Conservation (phyloP, 257 asterid species). For the Coffea canephora region DNA sequence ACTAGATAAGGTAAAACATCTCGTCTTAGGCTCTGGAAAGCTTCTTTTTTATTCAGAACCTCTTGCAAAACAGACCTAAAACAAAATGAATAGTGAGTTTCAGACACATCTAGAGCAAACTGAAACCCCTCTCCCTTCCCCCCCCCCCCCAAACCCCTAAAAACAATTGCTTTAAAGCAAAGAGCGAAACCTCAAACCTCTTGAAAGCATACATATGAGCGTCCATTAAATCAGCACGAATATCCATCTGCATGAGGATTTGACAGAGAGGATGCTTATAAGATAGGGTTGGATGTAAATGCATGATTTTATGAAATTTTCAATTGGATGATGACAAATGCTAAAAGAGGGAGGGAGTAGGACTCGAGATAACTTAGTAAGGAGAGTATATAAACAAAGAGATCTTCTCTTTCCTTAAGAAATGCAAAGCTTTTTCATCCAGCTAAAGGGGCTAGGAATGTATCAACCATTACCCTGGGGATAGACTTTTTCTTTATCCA, state of each 20-base stretch:
- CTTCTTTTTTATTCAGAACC: conserved; percentile 72
- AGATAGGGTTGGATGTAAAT: conserved; percentile 1
- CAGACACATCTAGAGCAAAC: conserved; percentile 15
- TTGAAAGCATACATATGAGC: conserved; percentile 98
- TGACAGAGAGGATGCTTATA: background rate
- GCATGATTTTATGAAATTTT: background rate
- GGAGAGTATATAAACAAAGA: background rate
- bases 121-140: background rate
- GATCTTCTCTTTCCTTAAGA: too few relatives aligned
- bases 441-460: too few relatives aligned
- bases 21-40: conserved; percentile 74
- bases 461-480: background rate
- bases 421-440: too few relatives aligned
- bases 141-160: too few relatives aligned
- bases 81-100: conserved; percentile 15
- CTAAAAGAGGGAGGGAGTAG: too few relatives aligned
- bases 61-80: conserved; percentile 79
- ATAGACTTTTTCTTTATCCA: background rate
- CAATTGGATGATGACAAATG: too few relatives aligned
- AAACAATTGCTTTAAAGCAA: conserved; percentile 17
- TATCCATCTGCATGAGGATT: conserved; percentile 71
- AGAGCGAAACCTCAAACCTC: conserved; percentile 59
- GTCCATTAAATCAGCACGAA: conserved; percentile 93
- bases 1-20: conserved; percentile 98
- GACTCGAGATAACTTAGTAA: background rate